These are phyloP conservation scores for Heracleum sosnowskyi DNA, from an alignment of 129 eudicot species.

Conservation along the genomic window DNA sequence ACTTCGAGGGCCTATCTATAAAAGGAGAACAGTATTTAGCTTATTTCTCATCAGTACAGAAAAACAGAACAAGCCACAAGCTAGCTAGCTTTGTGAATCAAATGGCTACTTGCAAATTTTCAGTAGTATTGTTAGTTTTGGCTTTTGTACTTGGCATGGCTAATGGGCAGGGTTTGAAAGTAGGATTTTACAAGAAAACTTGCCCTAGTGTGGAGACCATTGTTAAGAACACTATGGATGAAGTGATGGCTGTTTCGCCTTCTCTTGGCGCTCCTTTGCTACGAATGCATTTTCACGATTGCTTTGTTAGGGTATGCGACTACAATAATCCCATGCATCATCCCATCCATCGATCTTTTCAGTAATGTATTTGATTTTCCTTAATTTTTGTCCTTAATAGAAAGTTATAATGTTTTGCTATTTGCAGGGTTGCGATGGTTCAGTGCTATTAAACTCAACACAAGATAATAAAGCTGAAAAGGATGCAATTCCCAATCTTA, in stretches of 20 bases:
- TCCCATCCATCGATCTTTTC: no score
- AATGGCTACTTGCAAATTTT: slow-evolving; percentile 8
- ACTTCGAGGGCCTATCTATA: not conserved
- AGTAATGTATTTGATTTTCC: no score
- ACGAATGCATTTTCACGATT: slow-evolving; percentile 64
- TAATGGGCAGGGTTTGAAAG: slow-evolving; percentile 37
- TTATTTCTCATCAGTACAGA: not conserved
- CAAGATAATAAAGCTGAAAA: no score
- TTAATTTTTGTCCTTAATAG: no score
- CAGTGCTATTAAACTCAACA: no score
- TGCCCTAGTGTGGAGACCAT: slow-evolving; percentile 47
- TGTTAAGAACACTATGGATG: slow-evolving; percentile 16
- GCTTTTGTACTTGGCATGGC: slow-evolving; percentile 9
- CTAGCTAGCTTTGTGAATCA: not conserved
- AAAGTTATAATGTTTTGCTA: no score
- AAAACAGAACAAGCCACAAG: not conserved
- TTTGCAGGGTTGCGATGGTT: no score
- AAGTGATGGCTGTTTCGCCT: slow-evolving; percentile 44
- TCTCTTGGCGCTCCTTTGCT: slow-evolving; percentile 50
- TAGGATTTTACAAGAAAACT: slow-evolving; percentile 45
- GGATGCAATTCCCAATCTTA: slow-evolving; percentile 37
- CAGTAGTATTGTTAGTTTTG: slow-evolving; percentile 2
- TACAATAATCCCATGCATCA: no score
- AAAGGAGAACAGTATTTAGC: not conserved
- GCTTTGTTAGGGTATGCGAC: slow-evolving; percentile 65